Conservation (phyloP, 805 yeast genomes). For the Tetrapisispora nanseiensis region DNA sequence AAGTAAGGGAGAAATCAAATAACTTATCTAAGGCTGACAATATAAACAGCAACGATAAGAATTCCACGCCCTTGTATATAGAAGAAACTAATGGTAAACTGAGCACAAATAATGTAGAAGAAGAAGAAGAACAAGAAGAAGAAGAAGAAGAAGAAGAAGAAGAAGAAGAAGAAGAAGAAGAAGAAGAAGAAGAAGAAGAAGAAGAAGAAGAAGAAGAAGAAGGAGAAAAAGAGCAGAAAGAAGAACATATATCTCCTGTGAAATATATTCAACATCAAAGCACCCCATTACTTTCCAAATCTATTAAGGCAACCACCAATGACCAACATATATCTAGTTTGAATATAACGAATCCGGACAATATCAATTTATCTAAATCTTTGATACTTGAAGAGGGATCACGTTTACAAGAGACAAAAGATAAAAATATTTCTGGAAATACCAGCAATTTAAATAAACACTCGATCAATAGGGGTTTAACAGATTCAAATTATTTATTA, state of each 20-base stretch:
- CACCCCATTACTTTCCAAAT: background rate
- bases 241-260: background rate
- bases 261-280: background rate
- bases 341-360: background rate
- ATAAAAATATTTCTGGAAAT: background rate
- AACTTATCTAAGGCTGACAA: background rate
- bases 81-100: no score
- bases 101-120: no score
- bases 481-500: background rate
- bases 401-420: background rate
- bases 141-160: no score
- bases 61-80: no score
- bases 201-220: no score
- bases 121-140: no score
- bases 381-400: background rate
- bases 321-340: background rate
- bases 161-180: no score
- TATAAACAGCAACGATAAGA: no score
- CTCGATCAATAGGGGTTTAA: background rate
- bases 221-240: no score
- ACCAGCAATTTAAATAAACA: background rate
- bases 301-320: background rate
- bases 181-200: no score
- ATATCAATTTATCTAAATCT: background rate
- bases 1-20: background rate